Base-by-base conservation (phyloP, 371 early-diverging fungal species). In the Rhizomucor pusillus region DNA sequence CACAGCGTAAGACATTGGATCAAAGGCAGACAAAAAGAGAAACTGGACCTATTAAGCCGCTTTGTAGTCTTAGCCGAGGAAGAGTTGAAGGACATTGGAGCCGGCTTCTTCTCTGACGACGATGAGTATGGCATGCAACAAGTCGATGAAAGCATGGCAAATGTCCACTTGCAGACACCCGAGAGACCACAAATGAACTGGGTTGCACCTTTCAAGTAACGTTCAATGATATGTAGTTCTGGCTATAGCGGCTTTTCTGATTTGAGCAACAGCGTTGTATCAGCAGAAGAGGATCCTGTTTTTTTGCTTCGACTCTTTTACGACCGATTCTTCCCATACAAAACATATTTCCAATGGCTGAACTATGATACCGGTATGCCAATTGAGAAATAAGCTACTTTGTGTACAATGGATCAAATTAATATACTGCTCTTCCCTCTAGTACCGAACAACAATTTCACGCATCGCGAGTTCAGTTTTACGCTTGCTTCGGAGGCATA, bases 401-500 rank as follows among this genome's bases (percentile, higher is more conserved):
- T 29, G 29, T 7, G 7, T 29, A 7, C 29, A 29, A 29, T 29
- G 29, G 29, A 7, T 3, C 3, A 7, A 29, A 29, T 29, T 29
- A 7, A 7, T 29, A 29, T n/a, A 29, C 29, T 5, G 29, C 11
- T 47, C 22, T 34, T 44, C 19, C 35, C 34, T 12, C 2, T 61
- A 60, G 72, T 47, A 19, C 75, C 83, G 0, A 76, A 77, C 14
- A 79, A 77, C 39, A 73, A 81, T 56, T 93, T 94, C 50, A 71
- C 80, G 19, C 81, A 90, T 59, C 88, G 99, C 55, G 99, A 99
- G 77, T 91, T 99, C 69, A 91, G 94, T 66, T 98, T 98, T 64
- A 90, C 90, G 0, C 73, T 95, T 18, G 69, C 69, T 49, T 56
- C 79, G 53, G 94, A 91, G 18, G 82, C 85, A 19, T 97, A 92